Evolutionary conservation across 192 early-diverging fungal genomes (phyloP).

Genomic region (Entomortierella chlamydospora): DNA sequence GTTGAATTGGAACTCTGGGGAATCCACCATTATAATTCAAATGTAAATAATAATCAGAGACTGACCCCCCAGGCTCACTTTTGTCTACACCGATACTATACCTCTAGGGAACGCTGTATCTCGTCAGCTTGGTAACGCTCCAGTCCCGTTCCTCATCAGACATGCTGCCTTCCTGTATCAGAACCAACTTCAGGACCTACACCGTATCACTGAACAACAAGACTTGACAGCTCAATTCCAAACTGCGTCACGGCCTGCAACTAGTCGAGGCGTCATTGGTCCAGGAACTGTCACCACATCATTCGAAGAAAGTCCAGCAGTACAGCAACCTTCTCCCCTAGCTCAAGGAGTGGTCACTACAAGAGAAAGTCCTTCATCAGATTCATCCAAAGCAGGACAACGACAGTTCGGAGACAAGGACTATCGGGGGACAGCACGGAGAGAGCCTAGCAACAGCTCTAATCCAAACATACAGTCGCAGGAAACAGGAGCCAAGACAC

Average conservation of each 20-base stretch:
- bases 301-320: not conserved
- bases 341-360: not conserved
- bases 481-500: conserved; percentile 9
- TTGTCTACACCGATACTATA: too few relatives aligned
- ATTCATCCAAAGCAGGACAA: not conserved
- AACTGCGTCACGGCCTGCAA: not conserved
- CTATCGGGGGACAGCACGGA: not conserved
- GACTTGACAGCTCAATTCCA: too few relatives aligned
- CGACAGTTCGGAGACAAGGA: not conserved
- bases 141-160: conserved; percentile 61
- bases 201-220: conserved; percentile 44
- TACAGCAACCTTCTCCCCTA: not conserved
- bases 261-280: conserved; percentile 9
- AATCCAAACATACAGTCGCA: conserved; percentile 9
- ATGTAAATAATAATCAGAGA: too few relatives aligned
- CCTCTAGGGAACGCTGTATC: conserved; percentile 62
- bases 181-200: conserved; percentile 62
- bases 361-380: not conserved
- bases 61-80: too few relatives aligned
- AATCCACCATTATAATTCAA: too few relatives aligned
- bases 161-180: conserved; percentile 68
- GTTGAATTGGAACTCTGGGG: too few relatives aligned
- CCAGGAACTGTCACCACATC: conserved; percentile 13
- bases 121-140: conserved; percentile 60
- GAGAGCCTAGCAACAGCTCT: not conserved